Evolutionary conservation across 2,329 filamentous ascomycete genomes (phyloP).

Genomic region (Pseudogymnoascus sp.): DNA sequence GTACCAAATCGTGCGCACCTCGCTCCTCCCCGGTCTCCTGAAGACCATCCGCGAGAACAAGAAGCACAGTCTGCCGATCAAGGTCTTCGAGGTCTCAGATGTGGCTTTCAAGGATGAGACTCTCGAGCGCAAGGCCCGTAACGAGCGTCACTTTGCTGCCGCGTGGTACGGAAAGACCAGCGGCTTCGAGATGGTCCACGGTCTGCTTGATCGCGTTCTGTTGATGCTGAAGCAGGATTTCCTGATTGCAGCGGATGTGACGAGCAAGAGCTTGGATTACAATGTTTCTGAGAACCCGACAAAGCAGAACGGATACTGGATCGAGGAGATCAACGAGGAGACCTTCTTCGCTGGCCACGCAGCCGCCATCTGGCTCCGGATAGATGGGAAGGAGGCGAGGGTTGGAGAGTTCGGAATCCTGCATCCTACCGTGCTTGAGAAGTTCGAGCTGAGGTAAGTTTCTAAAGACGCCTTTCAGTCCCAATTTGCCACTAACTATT

Average conservation of each 20-base stretch:
- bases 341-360: slow-evolving; percentile 91
- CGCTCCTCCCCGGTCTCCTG: slow-evolving; percentile 75
- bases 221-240: slow-evolving; percentile 84
- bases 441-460: slow-evolving; percentile 76
- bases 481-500: slow-evolving; percentile 19
- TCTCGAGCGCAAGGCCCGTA: slow-evolving; percentile 78
- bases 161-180: slow-evolving; percentile 91
- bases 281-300: slow-evolving; percentile 47
- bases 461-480: not conserved
- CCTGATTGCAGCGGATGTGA: slow-evolving; percentile 62
- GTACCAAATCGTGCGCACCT: slow-evolving; percentile 89
- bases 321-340: slow-evolving; percentile 82
- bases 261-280: slow-evolving; percentile 44
- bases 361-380: slow-evolving; percentile 72
- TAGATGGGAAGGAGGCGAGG: slow-evolving; percentile 64
- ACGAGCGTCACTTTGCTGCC: slow-evolving; percentile 93
- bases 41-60: slow-evolving; percentile 95
- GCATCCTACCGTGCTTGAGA: slow-evolving; percentile 87
- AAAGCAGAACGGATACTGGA: slow-evolving; percentile 77
- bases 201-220: slow-evolving; percentile 84
- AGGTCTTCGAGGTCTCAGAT: slow-evolving; percentile 87
- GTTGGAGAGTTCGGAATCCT: slow-evolving; percentile 92
- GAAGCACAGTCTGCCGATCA: slow-evolving; percentile 78
- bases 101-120: slow-evolving; percentile 83
- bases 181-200: slow-evolving; percentile 94